Conservation (phyloP, 805 yeast genomes). For the Ogataea chonburiensis region DNA sequence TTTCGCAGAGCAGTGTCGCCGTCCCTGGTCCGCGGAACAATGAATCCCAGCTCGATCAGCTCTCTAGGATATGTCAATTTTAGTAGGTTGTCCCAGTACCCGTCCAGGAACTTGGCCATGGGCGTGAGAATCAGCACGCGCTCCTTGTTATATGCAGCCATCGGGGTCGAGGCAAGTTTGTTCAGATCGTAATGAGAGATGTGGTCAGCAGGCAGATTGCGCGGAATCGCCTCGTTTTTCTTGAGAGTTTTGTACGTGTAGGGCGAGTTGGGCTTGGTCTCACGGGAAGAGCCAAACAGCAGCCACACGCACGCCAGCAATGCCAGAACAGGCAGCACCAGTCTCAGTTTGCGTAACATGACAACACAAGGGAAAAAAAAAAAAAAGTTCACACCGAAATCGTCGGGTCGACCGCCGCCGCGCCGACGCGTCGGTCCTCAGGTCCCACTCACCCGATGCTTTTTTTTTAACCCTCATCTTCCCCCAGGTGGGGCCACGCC, state of each 20-base stretch:
- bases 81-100: conserved; percentile 84
- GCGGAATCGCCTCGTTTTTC: conserved; percentile 50
- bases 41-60: conserved; percentile 84
- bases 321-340: conserved; percentile 46
- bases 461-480: neutral
- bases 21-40: conserved; percentile 75
- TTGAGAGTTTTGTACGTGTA: conserved; percentile 43
- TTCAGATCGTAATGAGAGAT: conserved; percentile 85
- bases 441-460: no score
- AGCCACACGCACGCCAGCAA: conserved; percentile 43
- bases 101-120: conserved; percentile 78
- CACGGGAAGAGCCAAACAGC: conserved; percentile 35
- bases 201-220: conserved; percentile 66
- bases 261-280: conserved; percentile 26
- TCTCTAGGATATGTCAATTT: conserved; percentile 79
- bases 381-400: no score
- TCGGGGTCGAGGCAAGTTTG: conserved; percentile 64
- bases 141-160: conserved; percentile 74
- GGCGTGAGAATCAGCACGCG: conserved; percentile 87
- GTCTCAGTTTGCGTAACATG: conserved; percentile 42
- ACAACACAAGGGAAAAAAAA: conserved; percentile 8
- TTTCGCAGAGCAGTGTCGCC: conserved; percentile 77
- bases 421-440: no score
- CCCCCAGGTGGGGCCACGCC: no score
- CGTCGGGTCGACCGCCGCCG: conserved; percentile 1